Conservation (phyloP, 176 grass and related monocot genomes). For the Ananas comosus region DNA sequence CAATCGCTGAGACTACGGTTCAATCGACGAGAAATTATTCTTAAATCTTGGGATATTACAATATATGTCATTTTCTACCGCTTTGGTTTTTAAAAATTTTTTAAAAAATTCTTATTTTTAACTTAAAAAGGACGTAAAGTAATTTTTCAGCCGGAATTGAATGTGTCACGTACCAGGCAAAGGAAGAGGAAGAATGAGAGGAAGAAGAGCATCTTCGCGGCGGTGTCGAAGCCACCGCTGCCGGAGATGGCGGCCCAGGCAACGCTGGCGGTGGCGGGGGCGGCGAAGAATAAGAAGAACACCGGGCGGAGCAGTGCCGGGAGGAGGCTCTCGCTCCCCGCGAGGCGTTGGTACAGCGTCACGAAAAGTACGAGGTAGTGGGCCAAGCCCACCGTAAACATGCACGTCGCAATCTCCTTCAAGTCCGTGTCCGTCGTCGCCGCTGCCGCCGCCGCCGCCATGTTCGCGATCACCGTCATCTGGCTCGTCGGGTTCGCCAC, state of each 20-base stretch:
- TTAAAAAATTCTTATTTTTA: too few species aligned
- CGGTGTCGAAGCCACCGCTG: conserved; percentile 33
- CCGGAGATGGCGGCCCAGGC: conserved; percentile 41
- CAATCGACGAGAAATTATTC: too few species aligned
- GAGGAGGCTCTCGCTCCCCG: conserved; percentile 47
- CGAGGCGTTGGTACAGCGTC: conserved; percentile 56
- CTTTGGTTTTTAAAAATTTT: too few species aligned
- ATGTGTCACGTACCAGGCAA: conserved; percentile 28
- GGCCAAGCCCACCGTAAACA: conserved; percentile 51
- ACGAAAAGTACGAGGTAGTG: conserved; percentile 79
- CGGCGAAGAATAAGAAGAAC: conserved; percentile 72
- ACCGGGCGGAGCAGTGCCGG: conserved; percentile 61
- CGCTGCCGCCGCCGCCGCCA: conserved; percentile 37
- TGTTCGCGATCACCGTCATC: conserved; percentile 58
- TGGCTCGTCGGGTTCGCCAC: conserved; percentile 64
- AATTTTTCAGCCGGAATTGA: background rate
- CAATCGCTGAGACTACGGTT: too few species aligned
- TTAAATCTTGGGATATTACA: too few species aligned
- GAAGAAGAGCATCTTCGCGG: conserved; percentile 54
- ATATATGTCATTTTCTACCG: too few species aligned
- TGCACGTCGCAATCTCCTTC: conserved; percentile 31
- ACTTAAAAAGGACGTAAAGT: background rate
- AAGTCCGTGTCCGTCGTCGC: conserved; percentile 61
- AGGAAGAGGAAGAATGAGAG: conserved; percentile 58
- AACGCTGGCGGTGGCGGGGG: conserved; percentile 44